phyloP scores from a whole-genome alignment of 2,329 filamentous ascomycete species.

The Leptographium wingfieldii region DNA sequence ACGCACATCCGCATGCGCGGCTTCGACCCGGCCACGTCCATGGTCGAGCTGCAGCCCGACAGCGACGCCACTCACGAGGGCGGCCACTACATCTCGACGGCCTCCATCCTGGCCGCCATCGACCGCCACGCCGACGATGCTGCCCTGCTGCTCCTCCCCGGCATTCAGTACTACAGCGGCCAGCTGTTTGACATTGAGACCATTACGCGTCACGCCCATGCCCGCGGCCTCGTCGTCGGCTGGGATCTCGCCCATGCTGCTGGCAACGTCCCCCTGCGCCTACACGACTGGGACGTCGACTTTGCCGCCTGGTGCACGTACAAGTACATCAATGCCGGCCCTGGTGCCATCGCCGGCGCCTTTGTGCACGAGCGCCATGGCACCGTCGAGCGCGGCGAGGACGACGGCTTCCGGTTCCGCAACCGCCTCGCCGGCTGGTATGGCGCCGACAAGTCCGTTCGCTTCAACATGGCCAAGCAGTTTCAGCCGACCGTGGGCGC shows the following conservation, averaged over 20 bases:
- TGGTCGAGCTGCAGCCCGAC: constrained; percentile 61
- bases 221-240: constrained; percentile 38
- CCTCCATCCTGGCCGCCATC: constrained; percentile 59
- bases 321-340: constrained; percentile 84
- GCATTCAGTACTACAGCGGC: constrained; percentile 85
- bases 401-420: constrained; percentile 31
- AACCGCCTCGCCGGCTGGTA: constrained; percentile 76
- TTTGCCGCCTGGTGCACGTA: constrained; percentile 92
- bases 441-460: constrained; percentile 64
- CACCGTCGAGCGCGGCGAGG: constrained; percentile 24
- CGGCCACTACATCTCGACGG: constrained; percentile 48
- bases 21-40: constrained; percentile 50
- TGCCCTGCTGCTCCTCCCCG: constrained; percentile 66
- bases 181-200: constrained; percentile 72
- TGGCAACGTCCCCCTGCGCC: constrained; percentile 65
- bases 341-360: constrained; percentile 65
- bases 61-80: constrained; percentile 24
- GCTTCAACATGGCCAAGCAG: constrained; percentile 56
- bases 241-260: constrained; percentile 55
- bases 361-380: constrained; percentile 73
- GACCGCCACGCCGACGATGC: constrained; percentile 60
- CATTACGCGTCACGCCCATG: constrained; percentile 64
- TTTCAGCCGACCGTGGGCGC: constrained; percentile 71
- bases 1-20: constrained; percentile 66
- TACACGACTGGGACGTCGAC: constrained; percentile 86